A percentile compares a stretch with the other conserved stretches of the same genome.
These are phyloP conservation scores for Stromatinia cepivora DNA, from an alignment of 2,329 filamentous ascomycete genomes.

Conservation along the genomic window DNA sequence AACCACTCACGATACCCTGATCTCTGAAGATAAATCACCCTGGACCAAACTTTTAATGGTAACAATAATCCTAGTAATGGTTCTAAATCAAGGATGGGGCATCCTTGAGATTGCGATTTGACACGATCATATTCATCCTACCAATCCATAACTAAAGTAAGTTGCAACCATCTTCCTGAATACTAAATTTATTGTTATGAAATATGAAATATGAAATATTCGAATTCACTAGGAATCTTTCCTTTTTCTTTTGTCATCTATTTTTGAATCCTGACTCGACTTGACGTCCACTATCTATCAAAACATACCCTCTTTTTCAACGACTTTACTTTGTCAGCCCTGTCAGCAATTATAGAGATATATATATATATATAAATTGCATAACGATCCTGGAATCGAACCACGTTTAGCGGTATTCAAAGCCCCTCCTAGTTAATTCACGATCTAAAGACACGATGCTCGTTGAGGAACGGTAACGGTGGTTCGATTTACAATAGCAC, in stretches of 20 bases:
- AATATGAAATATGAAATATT: conserved; percentile 17
- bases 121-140: conserved; percentile 18
- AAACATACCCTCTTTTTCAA: not conserved
- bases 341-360: not conserved
- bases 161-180: conserved; percentile 15
- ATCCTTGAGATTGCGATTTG: conserved; percentile 17
- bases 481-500: conserved; percentile 16
- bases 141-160: not conserved
- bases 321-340: conserved; percentile 7
- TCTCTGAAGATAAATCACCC: not conserved
- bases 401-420: conserved; percentile 2
- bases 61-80: not conserved
- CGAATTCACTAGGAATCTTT: not conserved
- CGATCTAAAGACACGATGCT: conserved; percentile 21
- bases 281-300: not conserved
- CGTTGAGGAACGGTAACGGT: conserved; percentile 17
- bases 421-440: conserved; percentile 4
- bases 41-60: not conserved
- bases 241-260: conserved; percentile 10
- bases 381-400: not conserved
- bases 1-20: not conserved
- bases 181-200: conserved; percentile 19
- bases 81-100: conserved; percentile 10
- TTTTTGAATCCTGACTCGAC: not conserved
- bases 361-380: not conserved